Conservation (phyloP, 1,284 basidiomycete genomes). For the Puccinia horiana region DNA sequence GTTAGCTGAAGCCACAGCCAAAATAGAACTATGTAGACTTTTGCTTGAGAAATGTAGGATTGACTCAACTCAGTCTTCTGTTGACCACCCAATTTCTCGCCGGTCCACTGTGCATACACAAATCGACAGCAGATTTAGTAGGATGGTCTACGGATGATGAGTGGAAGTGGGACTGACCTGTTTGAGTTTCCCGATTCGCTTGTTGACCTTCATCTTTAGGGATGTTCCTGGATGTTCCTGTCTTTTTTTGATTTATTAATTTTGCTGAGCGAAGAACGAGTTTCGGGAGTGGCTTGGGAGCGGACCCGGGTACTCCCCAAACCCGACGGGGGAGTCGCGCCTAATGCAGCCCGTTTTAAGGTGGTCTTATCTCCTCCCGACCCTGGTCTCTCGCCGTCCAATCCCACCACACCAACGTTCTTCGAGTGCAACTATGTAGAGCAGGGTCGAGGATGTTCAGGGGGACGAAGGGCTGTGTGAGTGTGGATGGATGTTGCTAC, state of each 20-base stretch:
- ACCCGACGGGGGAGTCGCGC: no score
- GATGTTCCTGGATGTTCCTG: background rate
- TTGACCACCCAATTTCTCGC: constrained; percentile 48
- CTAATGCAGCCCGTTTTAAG: no score
- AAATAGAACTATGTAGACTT: background rate
- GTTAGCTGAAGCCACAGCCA: background rate
- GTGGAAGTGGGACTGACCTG: constrained; percentile 7
- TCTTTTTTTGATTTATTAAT: no score
- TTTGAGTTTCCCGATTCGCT: constrained; percentile 49
- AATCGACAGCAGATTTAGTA: background rate
- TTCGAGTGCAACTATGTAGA: no score
- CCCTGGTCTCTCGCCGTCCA: no score
- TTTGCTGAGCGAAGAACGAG: background rate
- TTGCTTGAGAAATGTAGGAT: background rate
- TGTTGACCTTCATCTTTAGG: constrained; percentile 46
- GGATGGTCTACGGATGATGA: background rate
- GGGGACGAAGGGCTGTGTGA: background rate
- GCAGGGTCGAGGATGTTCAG: no score
- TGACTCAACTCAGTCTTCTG: constrained; percentile 48
- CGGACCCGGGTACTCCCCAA: background rate
- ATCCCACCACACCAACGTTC: no score
- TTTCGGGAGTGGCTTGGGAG: background rate
- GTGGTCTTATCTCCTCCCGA: no score
- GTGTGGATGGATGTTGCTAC: background rate
- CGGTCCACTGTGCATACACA: constrained; percentile 36